Evolutionary conservation across 2,329 filamentous ascomycete genomes (phyloP).

Genomic region (Fusarium goolgardi): DNA sequence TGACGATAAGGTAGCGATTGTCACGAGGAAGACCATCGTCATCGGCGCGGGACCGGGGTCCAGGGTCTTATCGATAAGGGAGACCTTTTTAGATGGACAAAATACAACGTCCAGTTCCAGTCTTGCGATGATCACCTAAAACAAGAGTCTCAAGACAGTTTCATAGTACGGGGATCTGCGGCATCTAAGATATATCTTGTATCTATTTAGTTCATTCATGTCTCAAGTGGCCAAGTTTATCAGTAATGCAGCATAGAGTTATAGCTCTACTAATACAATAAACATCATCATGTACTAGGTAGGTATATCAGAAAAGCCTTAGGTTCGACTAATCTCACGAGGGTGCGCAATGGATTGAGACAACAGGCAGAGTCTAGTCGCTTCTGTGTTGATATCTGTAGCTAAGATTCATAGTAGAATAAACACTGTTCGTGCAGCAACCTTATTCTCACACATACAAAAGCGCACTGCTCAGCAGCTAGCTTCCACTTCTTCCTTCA

Average conservation of each 20-base stretch:
- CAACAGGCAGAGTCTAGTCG: too few relatives aligned
- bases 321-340: too few relatives aligned
- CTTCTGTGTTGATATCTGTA: too few relatives aligned
- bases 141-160: not conserved
- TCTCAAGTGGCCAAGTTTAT: too few relatives aligned
- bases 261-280: too few relatives aligned
- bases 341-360: too few relatives aligned
- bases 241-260: too few relatives aligned
- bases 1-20: constrained; percentile 26
- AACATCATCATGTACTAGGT: too few relatives aligned
- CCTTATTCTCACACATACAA: not conserved
- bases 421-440: not conserved
- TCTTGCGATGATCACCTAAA: not conserved
- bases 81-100: constrained; percentile 13
- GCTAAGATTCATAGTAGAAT: not conserved
- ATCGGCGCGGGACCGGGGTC: constrained; percentile 38
- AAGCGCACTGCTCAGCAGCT: not conserved
- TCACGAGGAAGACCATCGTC: constrained; percentile 47
- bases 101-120: not conserved
- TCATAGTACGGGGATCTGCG: not conserved
- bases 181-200: too few relatives aligned
- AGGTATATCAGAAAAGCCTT: too few relatives aligned
- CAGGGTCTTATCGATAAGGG: constrained; percentile 46
- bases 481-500: not conserved
- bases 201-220: too few relatives aligned